phyloP scores from a whole-genome alignment of 169 alveolate genomes.

The Eimeria sp. region DNA sequence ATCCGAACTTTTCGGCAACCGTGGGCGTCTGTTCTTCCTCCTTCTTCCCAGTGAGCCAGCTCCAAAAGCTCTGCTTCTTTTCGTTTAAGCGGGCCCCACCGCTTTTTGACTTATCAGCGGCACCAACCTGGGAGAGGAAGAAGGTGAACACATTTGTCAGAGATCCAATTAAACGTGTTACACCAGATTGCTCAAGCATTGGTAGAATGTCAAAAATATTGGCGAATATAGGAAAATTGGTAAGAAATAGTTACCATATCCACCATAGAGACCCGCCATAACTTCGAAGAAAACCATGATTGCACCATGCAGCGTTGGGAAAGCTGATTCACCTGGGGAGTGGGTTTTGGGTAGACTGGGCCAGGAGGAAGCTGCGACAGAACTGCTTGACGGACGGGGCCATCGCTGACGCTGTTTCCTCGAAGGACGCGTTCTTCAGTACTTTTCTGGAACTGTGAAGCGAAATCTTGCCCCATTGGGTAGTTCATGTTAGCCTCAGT shows the following conservation, averaged over 20 bases:
- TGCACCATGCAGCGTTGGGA: not conserved
- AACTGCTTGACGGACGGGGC: constrained; percentile 62
- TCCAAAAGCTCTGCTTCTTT: constrained; percentile 85
- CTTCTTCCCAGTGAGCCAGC: constrained; percentile 85
- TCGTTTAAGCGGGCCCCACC: constrained; percentile 76
- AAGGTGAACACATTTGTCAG: constrained; percentile 60
- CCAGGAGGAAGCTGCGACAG: constrained; percentile 81
- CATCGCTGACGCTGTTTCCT: constrained; percentile 29
- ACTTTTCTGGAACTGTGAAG: constrained; percentile 41
- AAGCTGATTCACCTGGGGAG: constrained; percentile 73
- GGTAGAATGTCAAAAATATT: not conserved
- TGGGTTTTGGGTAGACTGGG: constrained; percentile 79
- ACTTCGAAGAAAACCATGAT: no score
- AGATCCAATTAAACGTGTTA: not conserved
- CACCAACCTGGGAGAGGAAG: constrained; percentile 26
- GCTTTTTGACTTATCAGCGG: constrained; percentile 66
- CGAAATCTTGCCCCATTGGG: constrained; percentile 46
- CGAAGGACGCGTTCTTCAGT: constrained; percentile 16
- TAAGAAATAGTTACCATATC: no score
- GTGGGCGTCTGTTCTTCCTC: constrained; percentile 80
- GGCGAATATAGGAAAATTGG: not conserved
- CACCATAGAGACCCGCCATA: no score
- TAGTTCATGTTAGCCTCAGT: constrained; percentile 61
- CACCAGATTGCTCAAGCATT: not conserved
- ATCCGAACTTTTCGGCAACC: constrained; percentile 80